Percentiles rank a stretch among this genome's conserved stretches.
Conservation (phyloP, 352 stramenopile genomes). For the Plasmopara halstedii region DNA sequence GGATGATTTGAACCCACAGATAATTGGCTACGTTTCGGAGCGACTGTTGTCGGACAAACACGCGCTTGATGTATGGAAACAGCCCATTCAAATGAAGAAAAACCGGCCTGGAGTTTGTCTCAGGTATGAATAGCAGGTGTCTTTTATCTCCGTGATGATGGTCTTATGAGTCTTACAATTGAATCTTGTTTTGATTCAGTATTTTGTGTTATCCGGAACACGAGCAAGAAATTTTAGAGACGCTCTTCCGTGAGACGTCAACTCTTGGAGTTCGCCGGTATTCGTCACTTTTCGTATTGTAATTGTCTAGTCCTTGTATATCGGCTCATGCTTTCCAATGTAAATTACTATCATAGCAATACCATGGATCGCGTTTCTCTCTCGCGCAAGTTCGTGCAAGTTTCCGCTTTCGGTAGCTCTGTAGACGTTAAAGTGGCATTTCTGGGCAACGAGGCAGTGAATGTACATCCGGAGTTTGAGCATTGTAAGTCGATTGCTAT, state of each 20-base stretch:
- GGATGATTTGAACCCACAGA: slow-evolving; percentile 86
- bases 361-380: slow-evolving; percentile 51
- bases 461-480: slow-evolving; percentile 77
- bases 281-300: slow-evolving; percentile 4
- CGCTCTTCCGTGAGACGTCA: slow-evolving; percentile 79
- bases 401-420: slow-evolving; percentile 32
- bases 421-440: slow-evolving; percentile 61
- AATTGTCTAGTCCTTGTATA: background rate
- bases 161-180: slow-evolving; percentile 1
- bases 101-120: slow-evolving; percentile 68
- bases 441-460: slow-evolving; percentile 42
- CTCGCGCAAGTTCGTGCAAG: slow-evolving; percentile 38
- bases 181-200: slow-evolving; percentile 16
- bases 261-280: slow-evolving; percentile 85
- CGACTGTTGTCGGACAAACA: slow-evolving; percentile 42
- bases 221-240: slow-evolving; percentile 42
- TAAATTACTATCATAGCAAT: slow-evolving; percentile 31
- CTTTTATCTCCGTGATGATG: background rate
- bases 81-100: slow-evolving; percentile 91
- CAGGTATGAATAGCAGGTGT: slow-evolving; percentile 24
- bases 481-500: slow-evolving; percentile 67
- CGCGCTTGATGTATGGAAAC: slow-evolving; percentile 86
- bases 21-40: slow-evolving; percentile 73
- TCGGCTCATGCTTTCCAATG: background rate
- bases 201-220: slow-evolving; percentile 63